Evolutionary conservation across 179 eudicot genomes (phyloP).

Genomic region (Spinacia oleracea): DNA sequence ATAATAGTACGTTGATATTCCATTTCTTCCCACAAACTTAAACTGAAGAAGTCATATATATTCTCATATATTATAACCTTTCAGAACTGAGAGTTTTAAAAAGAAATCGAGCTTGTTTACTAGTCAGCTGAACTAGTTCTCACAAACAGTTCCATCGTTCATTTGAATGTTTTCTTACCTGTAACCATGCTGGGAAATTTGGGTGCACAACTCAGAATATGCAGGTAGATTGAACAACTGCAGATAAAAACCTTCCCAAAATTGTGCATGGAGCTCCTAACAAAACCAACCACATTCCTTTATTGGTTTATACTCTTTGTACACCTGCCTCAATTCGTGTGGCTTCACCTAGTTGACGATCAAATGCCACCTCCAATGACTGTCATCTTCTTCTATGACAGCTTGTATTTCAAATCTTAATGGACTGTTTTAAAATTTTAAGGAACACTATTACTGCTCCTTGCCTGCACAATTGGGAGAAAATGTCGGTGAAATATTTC

Average conservation of each 20-base stretch:
- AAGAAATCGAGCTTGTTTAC: too few species aligned
- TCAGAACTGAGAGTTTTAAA: neutral
- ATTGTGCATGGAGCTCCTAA: constrained; percentile 24
- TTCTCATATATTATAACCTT: neutral
- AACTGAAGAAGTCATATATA: neutral
- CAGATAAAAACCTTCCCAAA: constrained; percentile 24
- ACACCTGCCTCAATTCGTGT: neutral
- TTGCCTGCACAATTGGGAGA: constrained; percentile 25
- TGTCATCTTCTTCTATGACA: too few species aligned
- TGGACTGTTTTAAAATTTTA: neutral
- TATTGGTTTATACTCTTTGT: neutral
- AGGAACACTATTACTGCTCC: constrained; percentile 12
- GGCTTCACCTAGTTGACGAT: constrained; percentile 3
- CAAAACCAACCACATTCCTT: neutral
- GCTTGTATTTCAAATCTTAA: neutral
- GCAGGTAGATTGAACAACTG: constrained; percentile 81
- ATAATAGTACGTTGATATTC: neutral
- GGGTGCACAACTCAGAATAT: constrained; percentile 61
- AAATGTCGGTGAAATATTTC: neutral
- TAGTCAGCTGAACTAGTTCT: neutral
- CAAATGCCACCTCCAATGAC: neutral
- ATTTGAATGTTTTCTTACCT: constrained; percentile 45
- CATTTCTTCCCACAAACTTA: constrained; percentile 9
- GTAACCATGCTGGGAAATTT: constrained; percentile 72
- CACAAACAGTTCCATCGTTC: neutral